Conservation (phyloP, 192 early-diverging fungal species). For the Cetraspora pellucida region DNA sequence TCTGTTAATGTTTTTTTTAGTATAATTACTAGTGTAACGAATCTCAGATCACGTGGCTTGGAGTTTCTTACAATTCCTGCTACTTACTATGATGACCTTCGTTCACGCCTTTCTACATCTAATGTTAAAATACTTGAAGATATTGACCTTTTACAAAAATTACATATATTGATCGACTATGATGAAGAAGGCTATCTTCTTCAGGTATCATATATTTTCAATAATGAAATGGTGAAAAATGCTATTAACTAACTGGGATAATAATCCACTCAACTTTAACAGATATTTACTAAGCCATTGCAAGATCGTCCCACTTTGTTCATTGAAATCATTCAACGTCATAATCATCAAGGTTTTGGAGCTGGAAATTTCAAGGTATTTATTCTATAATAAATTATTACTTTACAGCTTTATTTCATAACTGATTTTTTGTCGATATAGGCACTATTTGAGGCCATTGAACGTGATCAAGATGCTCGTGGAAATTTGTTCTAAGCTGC, state of each 20-base stretch:
- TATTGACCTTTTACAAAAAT: conserved; percentile 77
- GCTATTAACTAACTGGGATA: no score
- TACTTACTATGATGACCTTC: conserved; percentile 87
- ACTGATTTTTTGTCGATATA: not conserved
- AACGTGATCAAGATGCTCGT: conserved; percentile 89
- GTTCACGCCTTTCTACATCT: conserved; percentile 70
- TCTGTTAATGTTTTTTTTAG: conserved; percentile 43
- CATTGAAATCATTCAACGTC: conserved; percentile 96
- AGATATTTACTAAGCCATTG: conserved; percentile 86
- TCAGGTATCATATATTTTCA: conserved; percentile 46
- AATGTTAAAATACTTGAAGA: conserved; percentile 78
- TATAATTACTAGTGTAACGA: conserved; percentile 81
- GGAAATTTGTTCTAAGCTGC: conserved; percentile 65
- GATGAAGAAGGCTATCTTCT: conserved; percentile 96
- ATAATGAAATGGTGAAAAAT: no score
- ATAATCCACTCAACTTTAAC: no score
- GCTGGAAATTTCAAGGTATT: conserved; percentile 93
- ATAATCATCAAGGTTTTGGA: conserved; percentile 91
- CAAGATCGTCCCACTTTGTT: conserved; percentile 97
- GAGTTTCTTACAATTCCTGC: conserved; percentile 87
- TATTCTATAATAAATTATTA: not conserved
- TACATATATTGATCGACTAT: conserved; percentile 93
- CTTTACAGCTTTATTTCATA: not conserved
- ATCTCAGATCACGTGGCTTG: conserved; percentile 82
- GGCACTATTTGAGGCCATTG: conserved; percentile 93